A percentile compares a stretch with the other conserved stretches of the same genome.
Conservation (phyloP, 1,139 yeast genomes). For the Groenewaldozyma auringiensis region DNA sequence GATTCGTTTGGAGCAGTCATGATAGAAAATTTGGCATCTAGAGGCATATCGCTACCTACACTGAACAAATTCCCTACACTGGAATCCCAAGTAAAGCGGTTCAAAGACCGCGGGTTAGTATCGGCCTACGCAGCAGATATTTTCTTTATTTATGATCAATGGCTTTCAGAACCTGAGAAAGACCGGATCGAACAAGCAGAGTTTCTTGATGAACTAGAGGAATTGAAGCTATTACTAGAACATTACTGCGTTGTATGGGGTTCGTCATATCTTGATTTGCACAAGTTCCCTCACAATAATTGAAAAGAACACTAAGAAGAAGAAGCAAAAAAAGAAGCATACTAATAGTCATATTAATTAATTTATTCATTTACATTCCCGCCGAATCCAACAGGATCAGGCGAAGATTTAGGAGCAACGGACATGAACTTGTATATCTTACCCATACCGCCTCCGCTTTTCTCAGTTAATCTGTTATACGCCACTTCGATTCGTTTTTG, state of each 20-base stretch:
- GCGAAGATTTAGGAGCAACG: conserved; percentile 43
- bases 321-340: not conserved
- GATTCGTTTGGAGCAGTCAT: conserved; percentile 79
- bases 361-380: conserved; percentile 14
- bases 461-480: conserved; percentile 57
- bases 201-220: conserved; percentile 85
- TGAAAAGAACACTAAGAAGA: too few species aligned
- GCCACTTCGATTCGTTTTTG: conserved; percentile 43
- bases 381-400: conserved; percentile 40
- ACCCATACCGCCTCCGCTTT: conserved; percentile 65
- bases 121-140: conserved; percentile 44
- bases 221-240: conserved; percentile 58
- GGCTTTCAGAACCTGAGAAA: conserved; percentile 46
- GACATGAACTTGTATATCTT: conserved; percentile 67
- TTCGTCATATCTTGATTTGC: not conserved
- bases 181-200: conserved; percentile 56
- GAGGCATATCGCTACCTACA: conserved; percentile 72
- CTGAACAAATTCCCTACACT: conserved; percentile 45
- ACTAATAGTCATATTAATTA: not conserved
- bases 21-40: conserved; percentile 57
- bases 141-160: conserved; percentile 50
- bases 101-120: conserved; percentile 18
- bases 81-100: conserved; percentile 38
- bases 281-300: conserved; percentile 5
- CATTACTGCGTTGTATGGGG: conserved; percentile 64